These are phyloP conservation scores for Symbiodinium natans DNA, from an alignment of 73 alveolate species.

Conservation along the genomic window DNA sequence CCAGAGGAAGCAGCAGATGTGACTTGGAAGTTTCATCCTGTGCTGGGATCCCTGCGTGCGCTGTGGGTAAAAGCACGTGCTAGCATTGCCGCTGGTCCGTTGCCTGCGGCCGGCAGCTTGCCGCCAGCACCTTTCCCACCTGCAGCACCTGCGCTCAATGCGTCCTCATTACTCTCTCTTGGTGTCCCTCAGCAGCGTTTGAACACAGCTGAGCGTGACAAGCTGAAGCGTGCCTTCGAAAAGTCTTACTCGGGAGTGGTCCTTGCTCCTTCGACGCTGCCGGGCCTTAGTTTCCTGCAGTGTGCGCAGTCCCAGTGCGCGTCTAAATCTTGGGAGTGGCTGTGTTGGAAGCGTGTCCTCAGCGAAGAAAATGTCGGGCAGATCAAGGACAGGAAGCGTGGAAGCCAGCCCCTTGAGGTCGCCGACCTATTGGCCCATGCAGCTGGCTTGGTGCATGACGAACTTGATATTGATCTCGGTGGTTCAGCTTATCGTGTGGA, in stretches of 20 bases:
- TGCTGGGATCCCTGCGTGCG: constrained; percentile 22
- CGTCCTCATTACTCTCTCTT: not conserved
- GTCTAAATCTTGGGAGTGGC: constrained; percentile 24
- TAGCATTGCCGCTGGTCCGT: not conserved
- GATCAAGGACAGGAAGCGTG: not conserved
- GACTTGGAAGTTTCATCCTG: not conserved
- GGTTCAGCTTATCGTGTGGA: not conserved
- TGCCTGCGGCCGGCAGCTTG: not conserved
- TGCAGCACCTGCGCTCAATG: not conserved
- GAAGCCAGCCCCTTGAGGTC: not conserved
- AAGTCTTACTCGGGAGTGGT: not conserved
- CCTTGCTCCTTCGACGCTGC: not conserved
- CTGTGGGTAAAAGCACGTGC: not conserved
- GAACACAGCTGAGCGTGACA: not conserved
- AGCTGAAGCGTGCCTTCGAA: not conserved
- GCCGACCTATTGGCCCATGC: not conserved
- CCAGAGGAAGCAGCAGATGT: not conserved
- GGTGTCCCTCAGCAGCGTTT: not conserved
- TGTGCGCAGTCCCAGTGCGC: not conserved
- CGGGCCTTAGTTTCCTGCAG: not conserved
- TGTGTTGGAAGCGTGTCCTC: not conserved
- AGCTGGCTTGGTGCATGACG: not conserved
- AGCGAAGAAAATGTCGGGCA: not conserved
- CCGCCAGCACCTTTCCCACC: not conserved
- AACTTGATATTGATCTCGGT: not conserved